phyloP scores from a whole-genome alignment of 176 grass and related monocot species.

The Phyllostachys edulis region DNA sequence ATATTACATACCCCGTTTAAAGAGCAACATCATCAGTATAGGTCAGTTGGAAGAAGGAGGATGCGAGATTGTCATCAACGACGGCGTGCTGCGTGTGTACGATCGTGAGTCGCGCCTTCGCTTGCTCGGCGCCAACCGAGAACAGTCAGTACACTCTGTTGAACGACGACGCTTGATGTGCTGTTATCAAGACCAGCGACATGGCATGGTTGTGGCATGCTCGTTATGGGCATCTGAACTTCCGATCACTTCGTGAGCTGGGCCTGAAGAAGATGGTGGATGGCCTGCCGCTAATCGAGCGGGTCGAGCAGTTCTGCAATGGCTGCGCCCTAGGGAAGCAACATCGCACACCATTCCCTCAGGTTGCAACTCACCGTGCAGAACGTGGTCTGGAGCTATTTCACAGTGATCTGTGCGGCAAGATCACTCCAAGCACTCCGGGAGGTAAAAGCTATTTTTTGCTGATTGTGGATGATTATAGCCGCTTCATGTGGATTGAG shows the following conservation, averaged over 20 bases:
- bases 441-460: background rate
- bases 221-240: background rate
- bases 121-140: too few species aligned
- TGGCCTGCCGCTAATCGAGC: background rate
- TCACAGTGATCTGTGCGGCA: background rate
- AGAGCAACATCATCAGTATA: too few species aligned
- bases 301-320: background rate
- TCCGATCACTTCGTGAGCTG: background rate
- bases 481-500: background rate
- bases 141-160: too few species aligned
- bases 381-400: background rate
- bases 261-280: background rate
- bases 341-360: background rate
- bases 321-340: background rate
- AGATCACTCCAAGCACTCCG: background rate
- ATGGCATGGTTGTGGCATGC: background rate
- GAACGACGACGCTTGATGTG: too few species aligned
- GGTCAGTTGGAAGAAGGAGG: too few species aligned
- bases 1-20: too few species aligned
- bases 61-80: too few species aligned
- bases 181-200: too few species aligned
- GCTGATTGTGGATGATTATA: constrained; percentile 6
- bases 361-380: background rate
- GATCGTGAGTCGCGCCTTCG: too few species aligned
- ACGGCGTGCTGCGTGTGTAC: too few species aligned